Conservation (phyloP, 2,329 filamentous ascomycete species). For the Karstenula rhodostoma region DNA sequence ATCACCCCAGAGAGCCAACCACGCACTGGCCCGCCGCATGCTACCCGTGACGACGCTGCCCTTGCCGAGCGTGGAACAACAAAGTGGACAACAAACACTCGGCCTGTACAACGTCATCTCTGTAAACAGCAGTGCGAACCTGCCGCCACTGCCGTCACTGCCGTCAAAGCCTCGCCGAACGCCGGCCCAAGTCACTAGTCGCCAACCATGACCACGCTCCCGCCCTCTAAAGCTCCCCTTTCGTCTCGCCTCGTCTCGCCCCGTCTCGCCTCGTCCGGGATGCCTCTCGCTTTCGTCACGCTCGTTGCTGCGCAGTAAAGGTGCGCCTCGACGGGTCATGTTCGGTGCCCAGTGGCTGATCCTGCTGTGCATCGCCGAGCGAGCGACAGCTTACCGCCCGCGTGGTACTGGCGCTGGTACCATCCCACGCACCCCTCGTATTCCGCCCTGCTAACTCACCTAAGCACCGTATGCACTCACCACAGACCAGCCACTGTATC, state of each 20-base stretch:
- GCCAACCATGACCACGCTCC: slow-evolving; percentile 23
- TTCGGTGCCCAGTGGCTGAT: slow-evolving; percentile 18
- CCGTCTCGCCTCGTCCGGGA: neutral
- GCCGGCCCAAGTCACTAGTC: slow-evolving; percentile 14
- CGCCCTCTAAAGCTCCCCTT: slow-evolving; percentile 34
- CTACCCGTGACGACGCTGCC: slow-evolving; percentile 3
- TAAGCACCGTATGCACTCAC: slow-evolving; percentile 39
- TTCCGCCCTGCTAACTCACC: slow-evolving; percentile 36
- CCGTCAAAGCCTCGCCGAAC: neutral
- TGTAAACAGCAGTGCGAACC: neutral
- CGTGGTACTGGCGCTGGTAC: slow-evolving; percentile 32
- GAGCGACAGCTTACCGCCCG: slow-evolving; percentile 29
- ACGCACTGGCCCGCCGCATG: neutral
- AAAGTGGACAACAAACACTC: too few species aligned
- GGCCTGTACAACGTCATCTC: slow-evolving; percentile 10
- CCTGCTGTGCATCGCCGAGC: slow-evolving; percentile 26
- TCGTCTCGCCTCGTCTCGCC: slow-evolving; percentile 3
- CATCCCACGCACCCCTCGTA: slow-evolving; percentile 30
- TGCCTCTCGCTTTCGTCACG: slow-evolving; percentile 25
- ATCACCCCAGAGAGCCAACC: slow-evolving; percentile 5
- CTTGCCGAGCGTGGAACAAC: neutral
- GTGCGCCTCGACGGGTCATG: slow-evolving; percentile 33
- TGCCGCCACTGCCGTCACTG: neutral
- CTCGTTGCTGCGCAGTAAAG: slow-evolving; percentile 29
- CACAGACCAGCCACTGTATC: slow-evolving; percentile 37